Conservation (phyloP, 2,329 filamentous ascomycete species). For the Dendrostoma leiphaemia region DNA sequence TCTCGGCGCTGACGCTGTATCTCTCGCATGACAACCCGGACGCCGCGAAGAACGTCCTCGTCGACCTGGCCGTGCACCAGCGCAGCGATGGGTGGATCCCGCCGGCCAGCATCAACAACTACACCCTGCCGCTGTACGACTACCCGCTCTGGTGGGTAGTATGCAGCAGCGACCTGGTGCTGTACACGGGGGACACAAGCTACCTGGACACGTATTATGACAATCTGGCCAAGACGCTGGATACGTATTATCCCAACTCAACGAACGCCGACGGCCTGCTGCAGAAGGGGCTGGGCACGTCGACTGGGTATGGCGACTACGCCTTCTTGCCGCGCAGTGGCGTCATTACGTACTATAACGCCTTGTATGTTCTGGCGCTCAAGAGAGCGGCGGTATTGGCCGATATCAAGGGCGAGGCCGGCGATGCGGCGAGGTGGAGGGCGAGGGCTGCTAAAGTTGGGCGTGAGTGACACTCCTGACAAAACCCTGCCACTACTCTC, state of each 20-base stretch:
- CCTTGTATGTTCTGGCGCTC: conserved; percentile 46
- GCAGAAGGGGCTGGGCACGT: conserved; percentile 39
- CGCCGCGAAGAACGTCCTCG: conserved; percentile 44
- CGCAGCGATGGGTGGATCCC: conserved; percentile 52
- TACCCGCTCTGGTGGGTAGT: conserved; percentile 54
- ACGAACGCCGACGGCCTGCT: conserved; percentile 30
- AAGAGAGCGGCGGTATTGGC: conserved; percentile 43
- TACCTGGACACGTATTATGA: conserved; percentile 42
- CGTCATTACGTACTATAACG: conserved; percentile 51
- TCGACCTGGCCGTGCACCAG: conserved; percentile 48
- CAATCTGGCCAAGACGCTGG: conserved; percentile 38
- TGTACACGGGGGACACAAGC: conserved; percentile 46
- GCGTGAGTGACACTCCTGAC: background rate
- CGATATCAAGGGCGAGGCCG: conserved; percentile 24
- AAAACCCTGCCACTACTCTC: no score
- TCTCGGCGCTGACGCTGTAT: conserved; percentile 46
- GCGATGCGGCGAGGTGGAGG: conserved; percentile 39
- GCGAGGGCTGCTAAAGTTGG: conserved; percentile 34
- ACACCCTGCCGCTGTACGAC: conserved; percentile 47
- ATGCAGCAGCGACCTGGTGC: conserved; percentile 44
- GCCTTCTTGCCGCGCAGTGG: conserved; percentile 48
- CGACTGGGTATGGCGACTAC: conserved; percentile 46
- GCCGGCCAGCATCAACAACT: conserved; percentile 49
- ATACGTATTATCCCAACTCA: conserved; percentile 43
- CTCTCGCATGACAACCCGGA: conserved; percentile 41